A percentile compares a stretch with the other conserved stretches of the same genome.
Evolutionary conservation across 202 grass and related monocot genomes (phyloP).

Genomic region (Digitaria exilis): DNA sequence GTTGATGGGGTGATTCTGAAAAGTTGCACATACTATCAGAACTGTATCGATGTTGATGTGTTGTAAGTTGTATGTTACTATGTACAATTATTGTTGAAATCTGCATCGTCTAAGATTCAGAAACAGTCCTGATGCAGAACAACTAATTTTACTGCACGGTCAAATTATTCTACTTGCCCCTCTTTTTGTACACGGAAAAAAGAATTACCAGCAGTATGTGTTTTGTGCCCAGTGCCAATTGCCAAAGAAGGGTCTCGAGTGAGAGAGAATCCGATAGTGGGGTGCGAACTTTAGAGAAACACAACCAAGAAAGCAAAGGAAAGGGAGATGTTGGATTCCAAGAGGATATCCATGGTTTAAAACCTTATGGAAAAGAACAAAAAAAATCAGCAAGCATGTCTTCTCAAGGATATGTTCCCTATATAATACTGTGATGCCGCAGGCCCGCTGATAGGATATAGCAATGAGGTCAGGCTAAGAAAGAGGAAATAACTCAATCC

Average conservation of each 20-base stretch:
- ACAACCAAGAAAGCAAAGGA: constrained; percentile 31
- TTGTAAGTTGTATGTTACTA: neutral
- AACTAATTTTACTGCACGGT: neutral
- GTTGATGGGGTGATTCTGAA: neutral
- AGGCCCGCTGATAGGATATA: constrained; percentile 28
- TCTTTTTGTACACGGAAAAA: neutral
- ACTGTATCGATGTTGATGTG: neutral
- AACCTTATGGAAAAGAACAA: constrained; percentile 40
- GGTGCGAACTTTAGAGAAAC: constrained; percentile 28
- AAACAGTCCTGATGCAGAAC: neutral
- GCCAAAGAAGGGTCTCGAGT: constrained; percentile 35
- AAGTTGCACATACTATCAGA: constrained; percentile 17
- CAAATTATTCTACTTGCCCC: neutral
- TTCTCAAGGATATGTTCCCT: constrained; percentile 35
- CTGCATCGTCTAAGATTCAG: neutral
- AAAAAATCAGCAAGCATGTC: constrained; percentile 42
- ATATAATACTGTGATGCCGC: constrained; percentile 48
- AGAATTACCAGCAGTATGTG: neutral
- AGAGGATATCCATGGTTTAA: constrained; percentile 68
- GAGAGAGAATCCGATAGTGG: constrained; percentile 52
- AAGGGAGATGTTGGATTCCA: constrained; percentile 46
- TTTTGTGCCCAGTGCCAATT: neutral
- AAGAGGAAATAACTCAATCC: neutral
- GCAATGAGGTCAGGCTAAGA: constrained; percentile 6
- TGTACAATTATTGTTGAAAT: neutral